Conservation (phyloP, 108 stramenopile species). For the Phaeodactylum tricornutum region DNA sequence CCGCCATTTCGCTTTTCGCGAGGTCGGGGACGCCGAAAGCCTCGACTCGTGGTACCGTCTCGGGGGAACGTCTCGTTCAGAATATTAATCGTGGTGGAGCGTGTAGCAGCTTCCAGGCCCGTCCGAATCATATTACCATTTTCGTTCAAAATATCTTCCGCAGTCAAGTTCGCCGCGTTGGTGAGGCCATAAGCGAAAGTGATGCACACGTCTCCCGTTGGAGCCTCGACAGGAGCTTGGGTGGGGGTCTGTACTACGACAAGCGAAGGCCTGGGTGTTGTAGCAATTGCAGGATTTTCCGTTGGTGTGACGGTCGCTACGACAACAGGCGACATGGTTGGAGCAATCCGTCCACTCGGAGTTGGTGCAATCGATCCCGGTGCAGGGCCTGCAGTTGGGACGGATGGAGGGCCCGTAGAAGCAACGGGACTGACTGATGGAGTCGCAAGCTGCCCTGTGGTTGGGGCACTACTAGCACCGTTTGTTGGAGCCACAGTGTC, state of each 20-base stretch:
- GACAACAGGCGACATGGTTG: background rate
- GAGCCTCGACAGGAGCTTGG: too few species aligned
- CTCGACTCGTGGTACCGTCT: background rate
- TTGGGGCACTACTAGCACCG: too few species aligned
- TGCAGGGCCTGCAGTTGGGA: background rate
- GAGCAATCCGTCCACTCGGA: background rate
- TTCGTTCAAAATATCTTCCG: constrained; percentile 36
- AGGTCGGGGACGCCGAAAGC: background rate
- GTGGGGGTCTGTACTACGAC: too few species aligned
- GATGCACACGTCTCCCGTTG: too few species aligned
- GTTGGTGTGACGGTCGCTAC: background rate
- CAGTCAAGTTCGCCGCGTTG: too few species aligned
- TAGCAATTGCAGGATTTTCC: background rate
- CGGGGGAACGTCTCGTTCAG: constrained; percentile 34
- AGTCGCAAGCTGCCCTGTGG: too few species aligned
- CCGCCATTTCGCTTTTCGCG: too few species aligned
- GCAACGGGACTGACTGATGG: too few species aligned
- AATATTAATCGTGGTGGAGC: constrained; percentile 20
- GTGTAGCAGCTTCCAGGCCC: constrained; percentile 39
- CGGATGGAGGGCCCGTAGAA: background rate
- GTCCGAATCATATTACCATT: constrained; percentile 34
- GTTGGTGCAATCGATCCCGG: background rate
- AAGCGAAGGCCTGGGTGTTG: background rate
- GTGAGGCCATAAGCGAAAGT: too few species aligned
- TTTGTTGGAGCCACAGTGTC: background rate